Base-by-base conservation (phyloP, 1,139 yeast species). In the Candida smagusa region DNA sequence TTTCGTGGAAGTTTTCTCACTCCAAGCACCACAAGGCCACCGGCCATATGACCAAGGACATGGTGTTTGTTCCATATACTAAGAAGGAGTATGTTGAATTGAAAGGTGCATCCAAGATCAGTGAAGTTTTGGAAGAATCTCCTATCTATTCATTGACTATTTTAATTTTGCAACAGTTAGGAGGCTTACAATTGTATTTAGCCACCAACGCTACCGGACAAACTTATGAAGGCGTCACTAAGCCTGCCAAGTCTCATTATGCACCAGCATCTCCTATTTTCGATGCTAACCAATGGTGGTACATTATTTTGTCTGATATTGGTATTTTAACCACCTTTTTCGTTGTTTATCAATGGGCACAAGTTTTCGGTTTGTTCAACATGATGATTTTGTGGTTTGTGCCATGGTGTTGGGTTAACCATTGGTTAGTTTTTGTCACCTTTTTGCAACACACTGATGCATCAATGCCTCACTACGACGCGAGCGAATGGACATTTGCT, bases 21-120 rank as follows among this genome's bases (percentile, higher is more conserved):
- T 68, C 79, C 33, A 77, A 76, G 65, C 84, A 78, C 58, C 84
- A 78, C 58, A 77, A 78, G 61, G 79, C 81, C 35, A 78, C 83
- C 22, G 84, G 83, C 42, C 79, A 78, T 52, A 50, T 78, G 46
- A 62, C 75, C 22, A 74, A 79, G 61, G 84, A 78, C 54, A 77
- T 73, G 76, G 84, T 78, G 31, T 78, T 76, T 47, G 71, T 78
- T 35, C 84, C 84, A 35, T 63, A 68, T 49, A 74, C 77, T 26
- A 75, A 69, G 52, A 70, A 76, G 42, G 63, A 73, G 52, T 77
- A 59, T 46, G 36, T 34, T 11, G 41, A 35, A 19, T 31, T 21
- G 28, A 34, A 36, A 35, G 58, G 61, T 24, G 61, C 47, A 26
- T 40, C 49, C 27, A 56, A 53, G 42, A 49, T 76, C 28, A 63